Evolutionary conservation across 2,329 filamentous ascomycete species (phyloP), one percentile per base, ranked within the genome.

Genomic region (Thelonectria rubi): DNA sequence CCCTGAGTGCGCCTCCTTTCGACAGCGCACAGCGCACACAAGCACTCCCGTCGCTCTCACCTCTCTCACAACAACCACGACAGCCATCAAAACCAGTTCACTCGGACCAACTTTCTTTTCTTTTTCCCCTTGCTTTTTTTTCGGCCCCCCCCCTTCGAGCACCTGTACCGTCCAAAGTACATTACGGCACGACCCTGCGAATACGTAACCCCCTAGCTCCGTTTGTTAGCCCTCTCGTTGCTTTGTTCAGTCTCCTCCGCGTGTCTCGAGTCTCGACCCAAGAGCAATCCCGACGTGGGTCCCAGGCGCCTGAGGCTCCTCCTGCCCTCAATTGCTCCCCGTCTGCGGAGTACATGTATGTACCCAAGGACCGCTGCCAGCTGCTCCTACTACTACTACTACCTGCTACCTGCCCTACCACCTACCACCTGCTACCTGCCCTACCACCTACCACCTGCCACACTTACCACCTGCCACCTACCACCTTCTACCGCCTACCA

Each of bases 261-360:
- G 43, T 56, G 43, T 60, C 58, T 66, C 49, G 59, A 60, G 61
- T 68, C 66, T 71, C 51, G 58, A 65, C 58, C 34, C 34, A 37
- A 37, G 69, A 68, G 70, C 69, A 71, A 67, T 71, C 72, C 70
- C 62, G 66, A 69, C 70, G 70, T 68, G 70, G 70, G 70, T 72
- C 66, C 70, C 55, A 30, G 7, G 65, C 65, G 52, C 68, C 69
- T 67, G 66, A 65, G 68, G 63, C 69, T 70, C 51, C 58, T 66
- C 63, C 43, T 64, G 60, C 48, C 58, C 60, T 40, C 48, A 46
- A 24, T 24, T 21, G 3, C 37, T 40, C 14, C 37, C 37, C 26
- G 26, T 30, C 26, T 30, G 26, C 26, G 26, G 26, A 30, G 26
- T 30, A 30, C 26, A 30, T 30, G 26, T 30, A 30, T 30, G 26